Evolutionary conservation across 1,284 basidiomycete genomes (phyloP).

Genomic region (Grifola frondosa): DNA sequence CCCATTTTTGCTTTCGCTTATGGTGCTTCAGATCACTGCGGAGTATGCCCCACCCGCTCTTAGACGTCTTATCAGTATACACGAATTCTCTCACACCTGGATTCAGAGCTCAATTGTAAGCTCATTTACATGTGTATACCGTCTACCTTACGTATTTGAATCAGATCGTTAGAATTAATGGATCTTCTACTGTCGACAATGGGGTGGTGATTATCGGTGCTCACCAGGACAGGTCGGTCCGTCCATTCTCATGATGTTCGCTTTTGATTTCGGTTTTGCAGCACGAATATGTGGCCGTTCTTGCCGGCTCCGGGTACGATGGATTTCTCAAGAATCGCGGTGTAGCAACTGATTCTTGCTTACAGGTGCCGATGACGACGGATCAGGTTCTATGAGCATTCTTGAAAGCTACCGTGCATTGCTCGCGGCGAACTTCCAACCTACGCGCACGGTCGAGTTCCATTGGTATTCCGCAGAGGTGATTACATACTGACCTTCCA

Average conservation of each 20-base stretch:
- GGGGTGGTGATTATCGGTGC: slow-evolving; percentile 72
- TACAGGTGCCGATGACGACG: slow-evolving; percentile 80
- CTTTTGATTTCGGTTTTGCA: slow-evolving; percentile 29
- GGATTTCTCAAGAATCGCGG: too few species aligned
- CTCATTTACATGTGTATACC: slow-evolving; percentile 11
- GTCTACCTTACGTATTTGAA: slow-evolving; percentile 14
- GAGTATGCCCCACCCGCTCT: slow-evolving; percentile 58
- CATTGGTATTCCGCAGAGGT: slow-evolving; percentile 96
- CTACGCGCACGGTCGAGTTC: slow-evolving; percentile 83
- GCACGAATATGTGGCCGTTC: slow-evolving; percentile 88
- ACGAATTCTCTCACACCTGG: slow-evolving; percentile 89
- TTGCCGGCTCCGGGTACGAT: slow-evolving; percentile 78
- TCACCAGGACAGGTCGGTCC: slow-evolving; percentile 81
- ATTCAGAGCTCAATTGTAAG: slow-evolving; percentile 87
- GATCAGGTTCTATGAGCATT: slow-evolving; percentile 90
- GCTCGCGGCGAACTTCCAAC: slow-evolving; percentile 75
- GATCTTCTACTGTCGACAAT: slow-evolving; percentile 59
- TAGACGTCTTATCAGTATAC: slow-evolving; percentile 58
- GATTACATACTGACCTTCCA: slow-evolving; percentile 17
- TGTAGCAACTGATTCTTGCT: slow-evolving; percentile 2
- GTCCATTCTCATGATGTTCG: slow-evolving; percentile 16
- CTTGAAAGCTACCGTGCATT: slow-evolving; percentile 88
- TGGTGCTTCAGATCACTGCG: slow-evolving; percentile 57
- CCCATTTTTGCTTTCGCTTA: slow-evolving; percentile 8
- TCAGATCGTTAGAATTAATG: slow-evolving; percentile 72